phyloP scores from a whole-genome alignment of 768 basidiomycete species.

The Pholiota microspora region DNA sequence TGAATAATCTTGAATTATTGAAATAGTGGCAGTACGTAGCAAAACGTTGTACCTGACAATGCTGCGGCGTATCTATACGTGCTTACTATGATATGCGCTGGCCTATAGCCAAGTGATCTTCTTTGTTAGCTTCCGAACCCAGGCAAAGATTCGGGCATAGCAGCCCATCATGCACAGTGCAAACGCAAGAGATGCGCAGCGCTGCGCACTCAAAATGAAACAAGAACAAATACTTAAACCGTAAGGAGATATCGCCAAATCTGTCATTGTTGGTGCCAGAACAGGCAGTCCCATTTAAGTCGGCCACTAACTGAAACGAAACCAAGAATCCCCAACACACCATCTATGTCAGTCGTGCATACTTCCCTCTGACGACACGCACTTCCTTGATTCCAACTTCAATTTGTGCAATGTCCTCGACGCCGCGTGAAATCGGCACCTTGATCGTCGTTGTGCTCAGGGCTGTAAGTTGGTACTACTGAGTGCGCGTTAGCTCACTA shows the following conservation, averaged over 20 bases:
- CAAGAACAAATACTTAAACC: conserved; percentile 14
- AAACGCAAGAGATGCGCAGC: conserved; percentile 8
- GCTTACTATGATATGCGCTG: too few relatives aligned
- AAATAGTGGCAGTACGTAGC: too few relatives aligned
- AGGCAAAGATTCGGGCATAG: not conserved
- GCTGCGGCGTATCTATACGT: too few relatives aligned
- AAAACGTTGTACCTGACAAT: too few relatives aligned
- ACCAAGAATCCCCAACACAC: conserved; percentile 9
- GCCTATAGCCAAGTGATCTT: too few relatives aligned
- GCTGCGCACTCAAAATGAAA: conserved; percentile 5
- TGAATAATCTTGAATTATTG: too few relatives aligned
- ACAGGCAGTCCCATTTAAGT: conserved; percentile 22
- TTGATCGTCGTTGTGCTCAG: conserved; percentile 92
- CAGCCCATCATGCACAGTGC: conserved; percentile 1
- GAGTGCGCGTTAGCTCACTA: conserved; percentile 16
- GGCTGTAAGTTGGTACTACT: conserved; percentile 61
- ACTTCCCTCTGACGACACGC: conserved; percentile 11
- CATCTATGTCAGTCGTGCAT: conserved; percentile 19
- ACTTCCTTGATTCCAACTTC: conserved; percentile 5
- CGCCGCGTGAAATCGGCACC: conserved; percentile 82
- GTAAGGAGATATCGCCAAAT: conserved; percentile 16
- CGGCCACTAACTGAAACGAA: conserved; percentile 17
- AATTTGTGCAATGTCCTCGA: conserved; percentile 46
- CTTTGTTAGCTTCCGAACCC: not conserved
- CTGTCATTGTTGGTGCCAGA: conserved; percentile 20